Base-by-base conservation (phyloP, 1,284 basidiomycete genomes). In the Puccinia hordei region DNA sequence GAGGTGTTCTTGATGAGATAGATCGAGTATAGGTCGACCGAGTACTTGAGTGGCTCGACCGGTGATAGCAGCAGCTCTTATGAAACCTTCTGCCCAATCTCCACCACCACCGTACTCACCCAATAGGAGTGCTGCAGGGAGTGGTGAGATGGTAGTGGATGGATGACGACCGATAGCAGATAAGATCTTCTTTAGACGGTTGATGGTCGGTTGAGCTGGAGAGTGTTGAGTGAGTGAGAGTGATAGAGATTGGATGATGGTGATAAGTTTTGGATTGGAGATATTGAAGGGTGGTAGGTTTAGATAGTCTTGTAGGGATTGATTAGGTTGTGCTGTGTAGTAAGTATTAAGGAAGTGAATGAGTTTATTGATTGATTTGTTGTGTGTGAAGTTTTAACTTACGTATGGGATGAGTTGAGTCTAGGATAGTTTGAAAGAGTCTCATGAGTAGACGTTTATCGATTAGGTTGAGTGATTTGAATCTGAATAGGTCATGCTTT, bases 371-470 rank as follows among this genome's bases (percentile, higher is more conserved):
- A n/a, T n/a, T n/a, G n/a, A n/a, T n/a, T n/a, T n/a, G n/a, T n/a
- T n/a, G n/a, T n/a, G n/a, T n/a, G n/a, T n/a, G n/a, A n/a, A n/a
- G n/a, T n/a, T n/a, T n/a, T n/a, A n/a, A 51, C 71, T 74, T 57
- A 74, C 73, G 57, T 61, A 30, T n/a, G 55, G 61, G 17, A 19
- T 8, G 33, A 61, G 61, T n/a, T 22, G 73, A 44, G 1, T 74
- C 38, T 8, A 61, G 35, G 41, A 74, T 74, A 33, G 73, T 12
- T 30, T 74, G 73, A 27, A 74, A 61, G 38, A 74, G 61, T 4
- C 73, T 19, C 73, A 75, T 75, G 59, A 75, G 73, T 0, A 63
- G 73, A 24, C 73, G 73, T 63, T 75, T 75, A 6, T 75, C 73
- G 57, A 63, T 22, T 24, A 75, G 27, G 22, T 24, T 49, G 24